A percentile compares a stretch with the other conserved stretches of the same genome.
Evolutionary conservation across 2,329 filamentous ascomycete species (phyloP).

Genomic region (Orbilia blumenaviensis): DNA sequence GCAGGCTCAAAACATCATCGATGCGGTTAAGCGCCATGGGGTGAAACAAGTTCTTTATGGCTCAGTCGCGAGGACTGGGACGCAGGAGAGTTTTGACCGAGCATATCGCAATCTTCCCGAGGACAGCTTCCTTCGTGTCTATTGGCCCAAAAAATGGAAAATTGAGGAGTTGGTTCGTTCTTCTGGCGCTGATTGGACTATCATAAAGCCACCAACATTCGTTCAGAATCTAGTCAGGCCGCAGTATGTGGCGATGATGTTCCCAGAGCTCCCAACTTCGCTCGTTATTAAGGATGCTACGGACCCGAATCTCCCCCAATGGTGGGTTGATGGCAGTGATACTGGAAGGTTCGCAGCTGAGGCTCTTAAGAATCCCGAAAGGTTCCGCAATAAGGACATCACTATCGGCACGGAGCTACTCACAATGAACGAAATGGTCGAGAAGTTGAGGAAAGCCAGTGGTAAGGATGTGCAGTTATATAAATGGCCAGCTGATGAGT

Average conservation of each 20-base stretch:
- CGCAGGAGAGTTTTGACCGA: slow-evolving; percentile 34
- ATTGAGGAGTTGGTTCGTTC: slow-evolving; percentile 24
- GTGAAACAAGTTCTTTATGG: slow-evolving; percentile 43
- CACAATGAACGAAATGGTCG: slow-evolving; percentile 8
- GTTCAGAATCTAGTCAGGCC: slow-evolving; percentile 38
- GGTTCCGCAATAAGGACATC: slow-evolving; percentile 41
- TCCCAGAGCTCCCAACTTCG: slow-evolving; percentile 23
- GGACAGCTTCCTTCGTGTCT: slow-evolving; percentile 11
- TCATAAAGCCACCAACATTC: slow-evolving; percentile 39
- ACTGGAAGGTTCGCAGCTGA: slow-evolving; percentile 37
- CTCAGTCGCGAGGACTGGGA: slow-evolving; percentile 31
- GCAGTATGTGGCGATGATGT: slow-evolving; percentile 34
- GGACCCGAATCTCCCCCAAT: not conserved
- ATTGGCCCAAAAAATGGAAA: slow-evolving; percentile 41
- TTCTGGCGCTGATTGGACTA: slow-evolving; percentile 29
- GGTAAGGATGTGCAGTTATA: slow-evolving; percentile 44
- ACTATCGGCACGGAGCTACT: slow-evolving; percentile 35
- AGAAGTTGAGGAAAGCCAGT: slow-evolving; percentile 32
- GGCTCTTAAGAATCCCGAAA: slow-evolving; percentile 24
- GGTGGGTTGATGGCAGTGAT: slow-evolving; percentile 42
- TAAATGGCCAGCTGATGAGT: slow-evolving; percentile 43
- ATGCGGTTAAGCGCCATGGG: slow-evolving; percentile 17
- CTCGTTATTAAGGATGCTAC: slow-evolving; percentile 22
- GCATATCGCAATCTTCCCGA: slow-evolving; percentile 11
- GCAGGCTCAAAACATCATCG: slow-evolving; percentile 36